Base-by-base conservation (phyloP, 2,329 filamentous ascomycete species). In the Fusarium abutilonis region DNA sequence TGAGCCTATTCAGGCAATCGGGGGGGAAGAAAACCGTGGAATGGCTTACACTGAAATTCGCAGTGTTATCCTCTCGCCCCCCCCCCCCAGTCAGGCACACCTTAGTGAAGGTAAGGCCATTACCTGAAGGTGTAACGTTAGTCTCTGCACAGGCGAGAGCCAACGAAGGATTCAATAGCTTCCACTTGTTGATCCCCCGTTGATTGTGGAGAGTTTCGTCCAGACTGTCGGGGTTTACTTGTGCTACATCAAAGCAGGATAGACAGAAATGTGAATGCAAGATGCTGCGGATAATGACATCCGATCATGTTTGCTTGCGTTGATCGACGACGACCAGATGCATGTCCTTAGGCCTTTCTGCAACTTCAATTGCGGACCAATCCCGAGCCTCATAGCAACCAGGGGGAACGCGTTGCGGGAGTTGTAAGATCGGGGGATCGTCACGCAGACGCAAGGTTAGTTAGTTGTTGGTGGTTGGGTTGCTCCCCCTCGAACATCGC, bases 371-470 rank as follows among this genome's bases (percentile, higher is more conserved):
- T 19, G 61, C 39, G 56, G 46, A 42, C 61, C 56, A 65, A 63
- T 63, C 58, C 62, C 21, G 31, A 39, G 31, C 21, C n/a, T 35
- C 35, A 13, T 39, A 38, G 23, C 11, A 36, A 34, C 47, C 38
- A 36, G 62, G 62, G 47, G 39, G 23, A 23, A 43, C 28, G 39
- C 55, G 43, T 56, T 40, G 63, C 54, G 63, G 63, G 63, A 66
- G 63, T 64, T 64, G 59, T 21, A 66, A 66, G 63, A 66, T 66
- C 63, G 63, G 63, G 63, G 63, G 63, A 66, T 66, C 63, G 58
- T 60, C 63, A 42, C 53, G 54, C 63, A 66, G 54, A 56, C 55
- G 58, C 54, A 52, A 60, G 63, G 23, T 8, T 26, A 26, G 23
- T 26, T 26, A 4, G 23, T 26, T 7, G 23, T 26, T 26, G 23